Conservation (phyloP, 2,329 filamentous ascomycete genomes). For the Paecilomyces niveus region DNA sequence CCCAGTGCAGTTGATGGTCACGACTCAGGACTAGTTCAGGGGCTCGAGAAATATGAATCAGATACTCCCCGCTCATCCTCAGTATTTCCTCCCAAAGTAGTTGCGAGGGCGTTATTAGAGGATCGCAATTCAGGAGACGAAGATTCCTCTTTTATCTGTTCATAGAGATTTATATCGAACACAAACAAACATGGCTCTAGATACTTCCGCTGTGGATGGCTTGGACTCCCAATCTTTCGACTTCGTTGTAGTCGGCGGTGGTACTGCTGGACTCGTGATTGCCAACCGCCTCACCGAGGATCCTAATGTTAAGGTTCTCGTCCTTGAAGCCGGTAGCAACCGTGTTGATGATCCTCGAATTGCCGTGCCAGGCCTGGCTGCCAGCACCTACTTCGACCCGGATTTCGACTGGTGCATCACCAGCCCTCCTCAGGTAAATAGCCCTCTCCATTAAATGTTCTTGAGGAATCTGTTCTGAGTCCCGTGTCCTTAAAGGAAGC, state of each 20-base stretch:
- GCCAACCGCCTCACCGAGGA: slow-evolving; percentile 7
- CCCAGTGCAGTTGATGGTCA: background rate
- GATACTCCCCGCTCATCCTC: background rate
- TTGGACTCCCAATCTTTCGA: slow-evolving; percentile 1
- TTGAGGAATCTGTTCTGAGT: background rate
- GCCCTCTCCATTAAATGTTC: background rate
- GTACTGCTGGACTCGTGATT: slow-evolving; percentile 6
- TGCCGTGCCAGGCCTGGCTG: slow-evolving; percentile 4
- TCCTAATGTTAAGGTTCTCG: slow-evolving; percentile 3
- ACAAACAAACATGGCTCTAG: background rate
- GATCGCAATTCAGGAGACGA: background rate
- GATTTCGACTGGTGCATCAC: slow-evolving; percentile 8
- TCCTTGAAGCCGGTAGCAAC: slow-evolving; percentile 10
- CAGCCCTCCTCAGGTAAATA: slow-evolving; percentile 8
- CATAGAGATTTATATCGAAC: background rate
- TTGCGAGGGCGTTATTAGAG: background rate
- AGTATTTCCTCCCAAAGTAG: background rate
- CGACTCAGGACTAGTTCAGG: background rate
- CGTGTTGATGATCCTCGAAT: slow-evolving; percentile 8
- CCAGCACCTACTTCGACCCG: slow-evolving; percentile 2
- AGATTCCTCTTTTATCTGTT: background rate
- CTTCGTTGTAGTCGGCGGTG: slow-evolving; percentile 7
- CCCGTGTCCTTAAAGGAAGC: slow-evolving; percentile 4
- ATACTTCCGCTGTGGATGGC: background rate
- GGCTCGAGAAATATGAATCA: background rate